A percentile compares a stretch with the other conserved stretches of the same genome.
Conservation (phyloP, 306 rosid genomes). For the Fragaria ananassa region DNA sequence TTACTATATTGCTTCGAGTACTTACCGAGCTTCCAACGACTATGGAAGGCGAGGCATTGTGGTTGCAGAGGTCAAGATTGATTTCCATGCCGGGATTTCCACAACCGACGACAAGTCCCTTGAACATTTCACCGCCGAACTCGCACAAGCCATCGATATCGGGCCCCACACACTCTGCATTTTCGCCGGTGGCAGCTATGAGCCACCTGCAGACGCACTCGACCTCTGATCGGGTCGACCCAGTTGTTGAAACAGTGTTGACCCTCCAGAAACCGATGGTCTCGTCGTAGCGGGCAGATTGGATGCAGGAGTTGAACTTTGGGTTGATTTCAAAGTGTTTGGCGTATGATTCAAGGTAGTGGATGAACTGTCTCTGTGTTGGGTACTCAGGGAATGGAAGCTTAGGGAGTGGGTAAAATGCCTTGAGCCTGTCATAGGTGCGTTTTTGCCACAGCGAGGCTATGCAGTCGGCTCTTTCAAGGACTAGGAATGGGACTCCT, state of each 20-base stretch:
- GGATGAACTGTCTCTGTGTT: constrained; percentile 61
- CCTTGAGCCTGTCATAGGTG: constrained; percentile 72
- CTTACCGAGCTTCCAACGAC: constrained; percentile 88
- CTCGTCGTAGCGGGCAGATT: constrained; percentile 56
- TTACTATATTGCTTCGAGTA: neutral
- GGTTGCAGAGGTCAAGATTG: constrained; percentile 80
- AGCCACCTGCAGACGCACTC: constrained; percentile 87
- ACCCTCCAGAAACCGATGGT: constrained; percentile 76
- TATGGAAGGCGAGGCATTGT: constrained; percentile 72
- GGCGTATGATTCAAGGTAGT: constrained; percentile 71
- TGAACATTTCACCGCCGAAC: constrained; percentile 57
- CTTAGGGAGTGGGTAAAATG: constrained; percentile 79
- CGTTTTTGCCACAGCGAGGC: constrained; percentile 93
- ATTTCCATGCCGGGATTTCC: constrained; percentile 98
- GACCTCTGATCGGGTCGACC: constrained; percentile 30
- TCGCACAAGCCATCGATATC: constrained; percentile 59
- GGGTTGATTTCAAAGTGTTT: constrained; percentile 60
- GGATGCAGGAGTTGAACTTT: constrained; percentile 66
- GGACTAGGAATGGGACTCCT: constrained; percentile 75
- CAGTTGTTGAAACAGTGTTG: constrained; percentile 38
- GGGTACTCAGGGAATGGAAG: constrained; percentile 84
- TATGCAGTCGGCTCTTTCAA: constrained; percentile 76
- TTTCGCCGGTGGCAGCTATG: constrained; percentile 89
- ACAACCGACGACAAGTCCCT: constrained; percentile 83
- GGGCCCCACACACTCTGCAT: constrained; percentile 80